phyloP scores from a whole-genome alignment of 805 yeast species.

The Candida tallmaniae region DNA sequence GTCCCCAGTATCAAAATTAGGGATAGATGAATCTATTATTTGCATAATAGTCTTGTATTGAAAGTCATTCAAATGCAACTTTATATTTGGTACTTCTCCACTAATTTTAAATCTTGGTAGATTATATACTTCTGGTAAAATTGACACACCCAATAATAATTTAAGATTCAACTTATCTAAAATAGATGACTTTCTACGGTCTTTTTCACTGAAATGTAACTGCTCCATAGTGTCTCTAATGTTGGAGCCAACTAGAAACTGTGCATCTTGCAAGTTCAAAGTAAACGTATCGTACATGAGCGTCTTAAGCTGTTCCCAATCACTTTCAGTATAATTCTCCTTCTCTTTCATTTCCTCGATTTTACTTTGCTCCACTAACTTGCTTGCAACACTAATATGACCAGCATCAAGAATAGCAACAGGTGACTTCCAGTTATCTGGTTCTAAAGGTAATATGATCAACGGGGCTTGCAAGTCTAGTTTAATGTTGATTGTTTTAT shows the following conservation, averaged over 20 bases:
- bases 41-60: constrained; percentile 88
- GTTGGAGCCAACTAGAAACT: constrained; percentile 79
- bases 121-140: constrained; percentile 72
- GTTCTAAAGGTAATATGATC: constrained; percentile 79
- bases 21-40: constrained; percentile 65
- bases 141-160: constrained; percentile 74
- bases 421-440: constrained; percentile 74
- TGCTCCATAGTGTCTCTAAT: constrained; percentile 75
- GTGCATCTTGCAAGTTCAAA: constrained; percentile 76
- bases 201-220: constrained; percentile 42
- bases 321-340: constrained; percentile 53
- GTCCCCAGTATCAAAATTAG: constrained; percentile 38
- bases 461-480: constrained; percentile 93
- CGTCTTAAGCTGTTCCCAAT: constrained; percentile 70
- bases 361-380: constrained; percentile 65
- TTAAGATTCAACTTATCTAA: constrained; percentile 74
- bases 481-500: constrained; percentile 80
- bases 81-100: constrained; percentile 71
- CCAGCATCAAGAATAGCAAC: constrained; percentile 95
- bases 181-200: constrained; percentile 51
- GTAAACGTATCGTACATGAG: constrained; percentile 89
- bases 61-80: constrained; percentile 74
- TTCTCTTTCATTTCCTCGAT: constrained; percentile 67
- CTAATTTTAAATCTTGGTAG: constrained; percentile 69
- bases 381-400: constrained; percentile 79